Percentiles rank a stretch among this genome's conserved stretches.
Conservation (phyloP, 768 basidiomycete genomes). For the Clavaria fumosa region DNA sequence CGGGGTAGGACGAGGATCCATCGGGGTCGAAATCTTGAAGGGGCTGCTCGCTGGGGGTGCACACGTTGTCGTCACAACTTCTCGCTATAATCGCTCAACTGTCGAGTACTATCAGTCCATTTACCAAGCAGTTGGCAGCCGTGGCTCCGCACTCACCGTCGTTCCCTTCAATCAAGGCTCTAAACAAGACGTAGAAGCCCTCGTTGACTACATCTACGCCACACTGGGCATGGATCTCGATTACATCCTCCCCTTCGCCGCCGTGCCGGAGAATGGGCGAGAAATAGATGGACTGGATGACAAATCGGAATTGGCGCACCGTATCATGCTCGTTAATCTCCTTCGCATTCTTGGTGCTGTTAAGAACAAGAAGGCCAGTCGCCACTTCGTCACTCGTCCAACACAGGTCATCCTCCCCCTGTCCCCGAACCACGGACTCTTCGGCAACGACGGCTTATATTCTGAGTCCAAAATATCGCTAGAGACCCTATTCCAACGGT, state of each 20-base stretch:
- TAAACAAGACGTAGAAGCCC: conserved; percentile 94
- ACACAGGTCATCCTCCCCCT: conserved; percentile 97
- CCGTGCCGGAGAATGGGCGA: conserved; percentile 95
- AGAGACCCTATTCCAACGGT: conserved; percentile 96
- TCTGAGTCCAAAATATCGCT: conserved; percentile 97
- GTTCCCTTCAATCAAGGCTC: conserved; percentile 99
- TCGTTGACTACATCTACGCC: conserved; percentile 96
- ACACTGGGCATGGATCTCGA: conserved; percentile 93
- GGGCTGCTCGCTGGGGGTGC: conserved; percentile 93
- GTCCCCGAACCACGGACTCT: conserved; percentile 95
- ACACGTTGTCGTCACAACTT: conserved; percentile 94
- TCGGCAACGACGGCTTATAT: conserved; percentile 96
- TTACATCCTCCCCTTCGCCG: conserved; percentile 97
- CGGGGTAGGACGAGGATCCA: conserved; percentile 95
- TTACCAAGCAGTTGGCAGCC: conserved; percentile 89
- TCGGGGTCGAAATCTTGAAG: conserved; percentile 95
- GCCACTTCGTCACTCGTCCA: conserved; percentile 92
- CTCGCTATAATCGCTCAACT: conserved; percentile 86
- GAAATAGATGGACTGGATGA: conserved; percentile 97
- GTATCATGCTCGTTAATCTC: conserved; percentile 97
- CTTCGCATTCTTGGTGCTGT: conserved; percentile 93
- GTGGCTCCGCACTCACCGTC: conserved; percentile 92
- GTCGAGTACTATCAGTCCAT: conserved; percentile 98
- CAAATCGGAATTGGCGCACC: conserved; percentile 92
- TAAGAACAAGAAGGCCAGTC: conserved; percentile 95